phyloP scores from a whole-genome alignment of 148 eudicot species.

The Rheum nobile region DNA sequence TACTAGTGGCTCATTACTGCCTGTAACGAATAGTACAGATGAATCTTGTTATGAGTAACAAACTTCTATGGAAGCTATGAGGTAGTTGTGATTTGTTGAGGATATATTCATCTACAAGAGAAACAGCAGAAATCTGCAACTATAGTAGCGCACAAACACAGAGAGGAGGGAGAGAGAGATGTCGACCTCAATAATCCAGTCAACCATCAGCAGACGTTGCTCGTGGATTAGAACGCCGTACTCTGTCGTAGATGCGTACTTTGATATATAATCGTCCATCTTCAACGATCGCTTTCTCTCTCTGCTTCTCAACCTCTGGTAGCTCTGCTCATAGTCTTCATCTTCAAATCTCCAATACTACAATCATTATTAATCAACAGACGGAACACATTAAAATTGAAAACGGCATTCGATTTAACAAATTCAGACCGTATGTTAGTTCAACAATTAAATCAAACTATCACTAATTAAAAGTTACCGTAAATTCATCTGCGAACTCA shows the following conservation, averaged over 20 bases:
- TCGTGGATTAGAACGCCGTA: slow-evolving; percentile 56
- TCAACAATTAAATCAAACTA: neutral
- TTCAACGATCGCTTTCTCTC: slow-evolving; percentile 59
- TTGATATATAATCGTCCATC: slow-evolving; percentile 55
- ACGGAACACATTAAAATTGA: neutral
- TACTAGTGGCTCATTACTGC: neutral
- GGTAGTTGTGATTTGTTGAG: neutral
- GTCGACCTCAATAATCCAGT: slow-evolving; percentile 86
- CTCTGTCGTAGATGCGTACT: slow-evolving; percentile 47
- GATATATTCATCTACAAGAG: neutral
- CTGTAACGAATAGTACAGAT: neutral
- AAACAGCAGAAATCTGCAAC: neutral
- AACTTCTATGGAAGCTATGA: neutral
- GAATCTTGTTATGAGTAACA: neutral
- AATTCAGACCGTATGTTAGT: neutral
- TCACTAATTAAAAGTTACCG: slow-evolving; percentile 13
- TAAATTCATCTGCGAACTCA: slow-evolving; percentile 20
- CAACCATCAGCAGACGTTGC: slow-evolving; percentile 81
- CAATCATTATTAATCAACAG: neutral
- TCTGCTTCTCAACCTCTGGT: slow-evolving; percentile 46
- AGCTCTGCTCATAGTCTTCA: slow-evolving; percentile 67
- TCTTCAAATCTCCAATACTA: slow-evolving; percentile 48
- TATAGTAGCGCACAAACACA: neutral
- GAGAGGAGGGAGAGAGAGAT: neutral
- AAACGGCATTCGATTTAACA: neutral